Conservation (phyloP, 2,329 filamentous ascomycete species). For the Claviceps humidiphila region DNA sequence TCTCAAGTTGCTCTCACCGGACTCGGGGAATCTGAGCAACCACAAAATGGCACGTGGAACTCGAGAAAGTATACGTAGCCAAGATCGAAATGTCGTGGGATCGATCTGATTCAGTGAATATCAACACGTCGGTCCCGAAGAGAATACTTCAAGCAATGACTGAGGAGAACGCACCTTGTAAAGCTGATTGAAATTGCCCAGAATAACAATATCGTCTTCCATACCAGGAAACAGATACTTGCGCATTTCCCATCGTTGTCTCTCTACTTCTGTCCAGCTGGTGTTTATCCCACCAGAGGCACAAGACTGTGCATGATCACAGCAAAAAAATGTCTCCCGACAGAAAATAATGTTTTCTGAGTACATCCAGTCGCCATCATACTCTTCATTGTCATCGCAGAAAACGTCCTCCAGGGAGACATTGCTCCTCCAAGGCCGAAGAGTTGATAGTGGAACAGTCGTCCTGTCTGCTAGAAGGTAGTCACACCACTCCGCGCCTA, state of each 20-base stretch:
- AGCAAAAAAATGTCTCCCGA: constrained; percentile 93
- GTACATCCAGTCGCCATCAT: constrained; percentile 78
- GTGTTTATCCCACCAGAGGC: constrained; percentile 53
- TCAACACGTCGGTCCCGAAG: background rate
- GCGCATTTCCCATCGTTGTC: constrained; percentile 78
- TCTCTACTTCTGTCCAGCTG: constrained; percentile 75
- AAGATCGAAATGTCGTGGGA: constrained; percentile 87
- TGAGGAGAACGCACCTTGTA: constrained; percentile 63
- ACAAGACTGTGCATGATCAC: constrained; percentile 86
- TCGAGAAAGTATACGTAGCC: constrained; percentile 77
- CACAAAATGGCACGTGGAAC: constrained; percentile 84
- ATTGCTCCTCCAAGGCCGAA: constrained; percentile 69
- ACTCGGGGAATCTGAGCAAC: constrained; percentile 91
- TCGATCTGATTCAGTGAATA: constrained; percentile 55
- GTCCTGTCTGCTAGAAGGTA: constrained; percentile 86
- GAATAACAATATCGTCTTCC: constrained; percentile 71
- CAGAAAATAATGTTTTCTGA: constrained; percentile 95
- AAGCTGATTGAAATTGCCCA: constrained; percentile 96
- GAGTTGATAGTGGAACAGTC: constrained; percentile 68
- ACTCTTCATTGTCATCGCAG: constrained; percentile 50
- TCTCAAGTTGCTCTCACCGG: constrained; percentile 75
- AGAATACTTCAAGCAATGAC: background rate
- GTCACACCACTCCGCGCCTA: constrained; percentile 97
- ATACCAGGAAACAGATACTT: constrained; percentile 80
- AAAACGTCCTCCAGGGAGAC: constrained; percentile 59